A percentile compares a stretch with the other conserved stretches of the same genome.
phyloP scores from a whole-genome alignment of 139 green algal genomes.

The Chlorella sp. region DNA sequence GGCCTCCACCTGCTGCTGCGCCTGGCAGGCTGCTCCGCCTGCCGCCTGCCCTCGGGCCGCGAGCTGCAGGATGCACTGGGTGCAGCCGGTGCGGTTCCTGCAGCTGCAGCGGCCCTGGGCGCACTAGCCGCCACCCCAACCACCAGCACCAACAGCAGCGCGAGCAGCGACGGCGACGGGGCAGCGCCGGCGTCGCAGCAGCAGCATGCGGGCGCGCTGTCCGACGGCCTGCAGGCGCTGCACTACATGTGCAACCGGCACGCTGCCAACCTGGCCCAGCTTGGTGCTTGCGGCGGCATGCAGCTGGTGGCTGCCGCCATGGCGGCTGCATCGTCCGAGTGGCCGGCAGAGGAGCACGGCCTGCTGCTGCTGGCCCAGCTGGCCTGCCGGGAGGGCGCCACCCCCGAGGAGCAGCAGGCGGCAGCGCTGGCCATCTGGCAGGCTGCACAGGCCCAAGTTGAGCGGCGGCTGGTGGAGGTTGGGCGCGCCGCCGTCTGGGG shows the following conservation, averaged over 20 bases:
- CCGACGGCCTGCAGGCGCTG: constrained; percentile 4
- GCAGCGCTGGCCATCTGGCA: constrained; percentile 20
- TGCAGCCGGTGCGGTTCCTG: constrained; percentile 2
- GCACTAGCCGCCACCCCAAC: background rate
- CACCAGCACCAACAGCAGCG: background rate
- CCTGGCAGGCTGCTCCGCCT: constrained; percentile 18
- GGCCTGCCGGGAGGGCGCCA: constrained; percentile 14
- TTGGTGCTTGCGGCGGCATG: constrained; percentile 11
- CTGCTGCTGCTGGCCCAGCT: constrained; percentile 27
- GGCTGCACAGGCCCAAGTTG: constrained; percentile 8
- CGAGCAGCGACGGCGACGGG: background rate
- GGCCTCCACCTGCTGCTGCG: constrained; percentile 17
- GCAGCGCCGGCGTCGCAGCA: background rate
- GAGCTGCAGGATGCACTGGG: constrained; percentile 9
- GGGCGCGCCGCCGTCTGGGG: constrained; percentile 11
- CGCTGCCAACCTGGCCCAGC: constrained; percentile 1
- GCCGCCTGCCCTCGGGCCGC: background rate
- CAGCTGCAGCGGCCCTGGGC: background rate
- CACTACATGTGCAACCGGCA: constrained; percentile 15
- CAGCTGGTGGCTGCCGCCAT: background rate
- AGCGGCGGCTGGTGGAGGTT: constrained; percentile 4
- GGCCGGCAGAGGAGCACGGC: background rate
- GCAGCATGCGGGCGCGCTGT: too few species aligned
- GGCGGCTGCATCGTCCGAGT: background rate
- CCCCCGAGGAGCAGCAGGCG: constrained; percentile 1